Evolutionary conservation across 768 basidiomycete species (phyloP).

Genomic region (Podaxis rugospora): DNA sequence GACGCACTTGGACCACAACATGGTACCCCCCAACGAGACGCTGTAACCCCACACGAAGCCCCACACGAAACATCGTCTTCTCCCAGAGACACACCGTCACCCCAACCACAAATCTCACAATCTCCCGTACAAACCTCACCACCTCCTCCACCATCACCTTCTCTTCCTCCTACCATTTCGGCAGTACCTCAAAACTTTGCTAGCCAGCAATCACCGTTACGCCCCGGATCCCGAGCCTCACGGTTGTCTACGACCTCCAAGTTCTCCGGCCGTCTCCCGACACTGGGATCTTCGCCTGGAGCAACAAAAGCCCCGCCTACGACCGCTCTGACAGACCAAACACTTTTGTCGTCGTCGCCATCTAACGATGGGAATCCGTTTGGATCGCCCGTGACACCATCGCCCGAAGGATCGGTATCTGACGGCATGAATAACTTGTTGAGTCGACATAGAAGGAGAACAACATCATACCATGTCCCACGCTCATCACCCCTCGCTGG

Average conservation of each 20-base stretch:
- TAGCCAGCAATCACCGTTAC: conserved; percentile 48
- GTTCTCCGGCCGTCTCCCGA: conserved; percentile 64
- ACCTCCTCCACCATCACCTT: conserved; percentile 32
- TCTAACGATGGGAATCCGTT: conserved; percentile 38
- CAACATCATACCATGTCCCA: conserved; percentile 56
- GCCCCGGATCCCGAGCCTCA: conserved; percentile 72
- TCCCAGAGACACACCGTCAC: conserved; percentile 12
- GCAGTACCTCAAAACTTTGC: conserved; percentile 33
- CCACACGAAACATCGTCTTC: conserved; percentile 13
- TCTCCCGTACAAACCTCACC: conserved; percentile 20
- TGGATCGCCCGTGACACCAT: conserved; percentile 41
- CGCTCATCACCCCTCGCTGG: conserved; percentile 43
- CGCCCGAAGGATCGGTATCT: conserved; percentile 56
- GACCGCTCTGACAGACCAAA: conserved; percentile 59
- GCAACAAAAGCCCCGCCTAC: conserved; percentile 60
- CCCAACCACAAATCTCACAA: conserved; percentile 21
- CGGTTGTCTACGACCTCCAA: conserved; percentile 64
- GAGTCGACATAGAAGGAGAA: conserved; percentile 39
- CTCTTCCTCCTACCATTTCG: conserved; percentile 28
- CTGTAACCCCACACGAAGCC: conserved; percentile 13
- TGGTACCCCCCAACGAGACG: conserved; percentile 18
- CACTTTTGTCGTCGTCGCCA: conserved; percentile 40
- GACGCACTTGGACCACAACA: background rate
- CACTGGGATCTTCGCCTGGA: conserved; percentile 45
- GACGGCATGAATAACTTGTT: conserved; percentile 52